Percentiles rank a stretch among this genome's conserved stretches.
These are phyloP conservation scores for Macrophomina phaseolina DNA, from an alignment of 2,329 filamentous ascomycete genomes.

Conservation along the genomic window DNA sequence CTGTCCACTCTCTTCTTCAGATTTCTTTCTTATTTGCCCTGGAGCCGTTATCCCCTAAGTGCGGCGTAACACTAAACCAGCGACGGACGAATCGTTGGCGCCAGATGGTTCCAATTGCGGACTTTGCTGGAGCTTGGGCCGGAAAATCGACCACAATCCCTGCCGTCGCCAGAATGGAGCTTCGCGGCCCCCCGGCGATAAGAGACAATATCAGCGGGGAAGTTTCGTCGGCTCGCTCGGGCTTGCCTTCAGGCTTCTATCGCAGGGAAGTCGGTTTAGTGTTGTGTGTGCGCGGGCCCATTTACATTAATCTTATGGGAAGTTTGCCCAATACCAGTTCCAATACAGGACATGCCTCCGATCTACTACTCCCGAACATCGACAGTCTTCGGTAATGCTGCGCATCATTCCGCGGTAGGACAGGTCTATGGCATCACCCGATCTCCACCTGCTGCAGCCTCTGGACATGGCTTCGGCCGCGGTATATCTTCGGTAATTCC, in stretches of 20 bases:
- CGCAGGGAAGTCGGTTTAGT: too few relatives aligned
- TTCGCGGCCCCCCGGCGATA: not conserved
- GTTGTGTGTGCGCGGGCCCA: too few relatives aligned
- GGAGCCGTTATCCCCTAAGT: conserved; percentile 6
- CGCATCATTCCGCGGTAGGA: not conserved
- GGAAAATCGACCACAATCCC: not conserved
- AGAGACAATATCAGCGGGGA: too few relatives aligned
- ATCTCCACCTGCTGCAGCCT: not conserved
- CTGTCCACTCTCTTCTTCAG: not conserved
- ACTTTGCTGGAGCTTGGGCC: not conserved
- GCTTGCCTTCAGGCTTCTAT: too few relatives aligned
- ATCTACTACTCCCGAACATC: too few relatives aligned
- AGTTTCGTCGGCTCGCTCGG: too few relatives aligned
- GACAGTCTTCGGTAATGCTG: not conserved
- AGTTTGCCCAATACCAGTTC: too few relatives aligned
- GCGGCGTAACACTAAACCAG: not conserved
- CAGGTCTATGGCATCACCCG: not conserved
- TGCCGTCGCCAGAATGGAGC: not conserved
- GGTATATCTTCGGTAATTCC: not conserved
- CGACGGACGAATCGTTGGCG: not conserved
- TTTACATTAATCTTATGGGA: too few relatives aligned
- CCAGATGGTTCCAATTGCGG: too few relatives aligned
- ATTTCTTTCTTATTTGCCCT: not conserved
- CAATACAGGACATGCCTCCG: too few relatives aligned
- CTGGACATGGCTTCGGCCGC: not conserved